phyloP scores from a whole-genome alignment of 1,284 basidiomycete species.

The Boletus calvinii region DNA sequence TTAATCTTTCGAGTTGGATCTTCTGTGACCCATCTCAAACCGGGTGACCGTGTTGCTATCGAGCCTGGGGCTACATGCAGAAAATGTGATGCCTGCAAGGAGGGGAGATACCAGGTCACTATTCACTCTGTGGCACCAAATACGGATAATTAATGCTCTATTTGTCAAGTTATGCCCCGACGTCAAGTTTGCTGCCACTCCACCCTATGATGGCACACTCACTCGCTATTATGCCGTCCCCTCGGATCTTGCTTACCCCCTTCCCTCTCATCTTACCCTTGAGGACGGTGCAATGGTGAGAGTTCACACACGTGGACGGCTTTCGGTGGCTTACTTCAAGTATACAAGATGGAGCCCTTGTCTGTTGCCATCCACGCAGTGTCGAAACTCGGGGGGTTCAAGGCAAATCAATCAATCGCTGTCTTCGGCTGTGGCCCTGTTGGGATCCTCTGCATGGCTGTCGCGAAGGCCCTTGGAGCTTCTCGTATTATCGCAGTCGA shows the following conservation, averaged over 20 bases:
- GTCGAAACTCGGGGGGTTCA: constrained; percentile 72
- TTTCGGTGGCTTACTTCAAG: constrained; percentile 2
- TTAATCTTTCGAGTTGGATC: constrained; percentile 28
- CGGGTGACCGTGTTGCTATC: constrained; percentile 85
- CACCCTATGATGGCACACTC: constrained; percentile 87
- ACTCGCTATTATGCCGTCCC: constrained; percentile 79
- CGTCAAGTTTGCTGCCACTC: constrained; percentile 85
- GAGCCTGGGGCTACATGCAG: constrained; percentile 81
- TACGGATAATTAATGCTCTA: constrained; percentile 5
- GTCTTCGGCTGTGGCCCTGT: constrained; percentile 93
- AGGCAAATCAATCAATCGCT: constrained; percentile 69
- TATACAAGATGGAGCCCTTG: constrained; percentile 86
- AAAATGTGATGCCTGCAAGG: constrained; percentile 72
- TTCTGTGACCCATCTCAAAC: constrained; percentile 49
- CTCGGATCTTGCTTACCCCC: constrained; percentile 68
- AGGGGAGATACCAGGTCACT: constrained; percentile 75
- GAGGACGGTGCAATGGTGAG: constrained; percentile 84
- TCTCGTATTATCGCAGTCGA: constrained; percentile 82
- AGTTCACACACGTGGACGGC: neutral
- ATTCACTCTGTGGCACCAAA: neutral
- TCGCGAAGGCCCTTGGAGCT: constrained; percentile 87
- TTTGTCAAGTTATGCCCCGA: constrained; percentile 66
- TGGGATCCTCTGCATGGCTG: constrained; percentile 89
- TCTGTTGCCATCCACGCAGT: constrained; percentile 91
- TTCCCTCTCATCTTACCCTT: constrained; percentile 72